Evolutionary conservation across 768 basidiomycete genomes (phyloP), one percentile per base, ranked within the genome.

Genomic region (Lactarius sanguifluus): DNA sequence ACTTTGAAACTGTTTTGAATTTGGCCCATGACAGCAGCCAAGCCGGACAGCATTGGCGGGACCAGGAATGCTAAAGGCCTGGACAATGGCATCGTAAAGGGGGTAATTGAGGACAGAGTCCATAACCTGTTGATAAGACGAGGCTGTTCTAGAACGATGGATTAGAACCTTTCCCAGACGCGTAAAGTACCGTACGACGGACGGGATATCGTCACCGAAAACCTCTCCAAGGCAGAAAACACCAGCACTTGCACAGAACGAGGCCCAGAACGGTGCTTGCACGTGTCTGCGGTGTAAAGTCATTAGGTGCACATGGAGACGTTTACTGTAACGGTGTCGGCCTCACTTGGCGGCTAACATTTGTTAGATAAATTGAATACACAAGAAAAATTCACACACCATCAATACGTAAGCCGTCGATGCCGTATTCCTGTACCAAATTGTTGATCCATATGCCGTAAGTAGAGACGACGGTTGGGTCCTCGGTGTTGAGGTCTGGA

Each of bases 151-250:
- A 68, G n/a, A 41, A 66, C 38, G 12, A 32, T 64, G 16, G 61
- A 57, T 45, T 25, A 56, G 20, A 58, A 47, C 30, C 25, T 78
- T 77, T 67, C 56, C 58, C 45, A 41, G 32, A 38, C 28, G 58
- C 28, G 25, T 5, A 15, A 72, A 38, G 32, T 54, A 32, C 41
- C 23, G 23, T 25, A 41, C 74, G 43, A 50, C 47, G 47, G 73
- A 88, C 87, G 79, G 76, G 57, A 86, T 75, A 59, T 86, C 78
- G 60, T 78, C 73, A 55, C 81, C 82, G 65, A 85, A 86, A 57
- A 95, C 89, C 77, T 94, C 92, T 47, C 94, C 94, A 62, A 94
- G 88, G 72, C 90, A 94, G 77, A 90, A 94, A 12, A 94, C 89
- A 15, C 88, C 91, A 0, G 91, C 90, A n/a, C 84, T 85, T 55